These are phyloP conservation scores for Diutina scorzettiae DNA, from an alignment of 1,139 yeast species.

Conservation along the genomic window DNA sequence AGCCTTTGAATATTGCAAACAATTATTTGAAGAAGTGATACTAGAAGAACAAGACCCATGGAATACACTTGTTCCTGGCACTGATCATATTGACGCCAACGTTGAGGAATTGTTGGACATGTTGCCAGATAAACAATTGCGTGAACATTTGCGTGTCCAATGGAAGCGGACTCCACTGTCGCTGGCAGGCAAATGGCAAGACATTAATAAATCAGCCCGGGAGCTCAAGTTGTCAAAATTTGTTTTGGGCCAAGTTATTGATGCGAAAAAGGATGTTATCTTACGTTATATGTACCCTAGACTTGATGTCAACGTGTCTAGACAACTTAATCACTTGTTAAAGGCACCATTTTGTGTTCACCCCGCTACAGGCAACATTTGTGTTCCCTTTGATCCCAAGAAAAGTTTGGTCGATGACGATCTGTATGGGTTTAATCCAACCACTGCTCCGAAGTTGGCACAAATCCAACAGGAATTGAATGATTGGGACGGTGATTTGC, in stretches of 20 bases:
- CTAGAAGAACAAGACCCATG: constrained; percentile 84
- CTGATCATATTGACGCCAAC: constrained; percentile 18
- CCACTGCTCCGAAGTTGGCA: constrained; percentile 65
- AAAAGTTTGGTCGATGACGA: constrained; percentile 22
- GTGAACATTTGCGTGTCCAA: constrained; percentile 36
- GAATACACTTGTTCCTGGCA: constrained; percentile 12
- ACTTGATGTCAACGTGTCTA: constrained; percentile 85
- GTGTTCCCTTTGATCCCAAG: constrained; percentile 79
- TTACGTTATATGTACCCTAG: constrained; percentile 80
- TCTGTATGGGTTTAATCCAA: constrained; percentile 59
- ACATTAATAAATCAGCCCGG: constrained; percentile 51
- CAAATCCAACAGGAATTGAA: constrained; percentile 46
- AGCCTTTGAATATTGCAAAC: constrained; percentile 55
- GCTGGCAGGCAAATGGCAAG: constrained; percentile 64
- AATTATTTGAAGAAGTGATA: constrained; percentile 52
- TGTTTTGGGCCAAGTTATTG: constrained; percentile 38
- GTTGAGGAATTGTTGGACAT: constrained; percentile 46
- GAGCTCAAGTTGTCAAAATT: constrained; percentile 10
- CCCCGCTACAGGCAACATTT: constrained; percentile 94
- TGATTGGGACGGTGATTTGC: constrained; percentile 22
- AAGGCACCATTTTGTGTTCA: constrained; percentile 98
- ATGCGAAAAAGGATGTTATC: constrained; percentile 76
- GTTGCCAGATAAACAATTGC: constrained; percentile 48
- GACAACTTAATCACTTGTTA: constrained; percentile 79
- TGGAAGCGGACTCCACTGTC: constrained; percentile 27